Evolutionary conservation across 176 grass and related monocot species (phyloP).

Genomic region (Poa pratensis): DNA sequence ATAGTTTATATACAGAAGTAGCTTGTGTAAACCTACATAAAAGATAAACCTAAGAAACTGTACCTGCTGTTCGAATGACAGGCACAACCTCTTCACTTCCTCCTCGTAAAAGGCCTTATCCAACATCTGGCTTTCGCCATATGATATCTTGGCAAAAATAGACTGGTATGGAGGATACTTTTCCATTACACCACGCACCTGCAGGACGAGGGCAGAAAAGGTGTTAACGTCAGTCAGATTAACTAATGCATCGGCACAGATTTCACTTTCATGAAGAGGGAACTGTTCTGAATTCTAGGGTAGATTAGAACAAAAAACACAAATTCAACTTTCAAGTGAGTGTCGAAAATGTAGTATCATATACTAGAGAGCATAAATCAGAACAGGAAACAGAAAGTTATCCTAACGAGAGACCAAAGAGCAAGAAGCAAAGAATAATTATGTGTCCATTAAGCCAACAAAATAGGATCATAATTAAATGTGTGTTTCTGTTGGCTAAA

Average conservation of each 20-base stretch:
- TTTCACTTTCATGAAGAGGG: constrained; percentile 10
- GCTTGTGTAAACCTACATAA: background rate
- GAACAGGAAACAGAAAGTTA: background rate
- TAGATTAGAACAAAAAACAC: background rate
- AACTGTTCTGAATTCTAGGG: constrained; percentile 7
- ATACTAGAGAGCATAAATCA: constrained; percentile 10
- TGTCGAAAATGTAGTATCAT: background rate
- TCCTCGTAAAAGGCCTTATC: constrained; percentile 98
- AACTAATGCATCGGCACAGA: background rate
- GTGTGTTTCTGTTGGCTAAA: background rate
- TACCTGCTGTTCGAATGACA: constrained; percentile 95
- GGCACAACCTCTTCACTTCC: constrained; percentile 84
- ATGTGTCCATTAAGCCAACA: background rate
- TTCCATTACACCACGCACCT: constrained; percentile 94
- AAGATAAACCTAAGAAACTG: constrained; percentile 13
- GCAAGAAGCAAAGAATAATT: background rate
- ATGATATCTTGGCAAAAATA: constrained; percentile 88
- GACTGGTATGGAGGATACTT: constrained; percentile 96
- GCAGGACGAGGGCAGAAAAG: constrained; percentile 28
- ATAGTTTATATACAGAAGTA: background rate
- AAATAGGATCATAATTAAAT: background rate
- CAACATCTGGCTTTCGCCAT: constrained; percentile 97
- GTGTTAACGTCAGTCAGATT: constrained; percentile 8
- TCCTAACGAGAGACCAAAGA: constrained; percentile 1
- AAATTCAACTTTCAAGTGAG: constrained; percentile 15